These are phyloP conservation scores for Exobasidium cylindrosporum DNA, from an alignment of 1,284 basidiomycete genomes.

Conservation along the genomic window DNA sequence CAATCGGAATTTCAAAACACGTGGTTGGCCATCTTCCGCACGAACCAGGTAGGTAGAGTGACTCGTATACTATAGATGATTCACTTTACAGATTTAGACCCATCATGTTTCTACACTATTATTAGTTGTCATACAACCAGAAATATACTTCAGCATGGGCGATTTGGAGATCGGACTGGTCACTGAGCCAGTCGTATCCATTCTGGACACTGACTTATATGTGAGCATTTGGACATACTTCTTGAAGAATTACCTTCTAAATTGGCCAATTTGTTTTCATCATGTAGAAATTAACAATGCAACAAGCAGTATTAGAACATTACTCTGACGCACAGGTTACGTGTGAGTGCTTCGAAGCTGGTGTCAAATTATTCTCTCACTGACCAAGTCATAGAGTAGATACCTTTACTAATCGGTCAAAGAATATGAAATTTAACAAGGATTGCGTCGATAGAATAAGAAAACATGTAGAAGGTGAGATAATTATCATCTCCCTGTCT, in stretches of 20 bases:
- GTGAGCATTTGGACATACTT: slow-evolving; percentile 9
- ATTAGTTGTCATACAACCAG: too few species aligned
- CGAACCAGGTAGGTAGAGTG: too few species aligned
- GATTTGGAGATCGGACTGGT: too few species aligned
- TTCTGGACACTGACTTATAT: slow-evolving; percentile 94
- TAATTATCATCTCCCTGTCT: slow-evolving; percentile 50
- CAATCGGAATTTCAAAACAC: too few species aligned
- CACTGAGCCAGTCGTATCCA: slow-evolving; percentile 57
- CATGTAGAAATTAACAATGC: slow-evolving; percentile 79
- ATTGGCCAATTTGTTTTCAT: slow-evolving; percentile 1
- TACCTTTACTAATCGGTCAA: slow-evolving; percentile 80
- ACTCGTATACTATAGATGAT: too few species aligned
- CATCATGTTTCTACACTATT: too few species aligned
- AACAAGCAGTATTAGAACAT: slow-evolving; percentile 81
- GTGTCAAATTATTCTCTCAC: too few species aligned
- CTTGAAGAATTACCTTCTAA: neutral
- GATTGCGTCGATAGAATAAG: slow-evolving; percentile 69
- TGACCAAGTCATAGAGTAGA: too few species aligned
- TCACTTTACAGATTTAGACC: too few species aligned
- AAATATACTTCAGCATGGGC: too few species aligned
- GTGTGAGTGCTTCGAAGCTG: slow-evolving; percentile 20
- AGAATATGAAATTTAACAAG: slow-evolving; percentile 69
- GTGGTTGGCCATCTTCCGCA: too few species aligned
- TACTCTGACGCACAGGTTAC: slow-evolving; percentile 67
- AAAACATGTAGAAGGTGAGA: slow-evolving; percentile 60